Base-by-base conservation (phyloP, 257 asterid genomes). In the Solanum infundibuliforme region DNA sequence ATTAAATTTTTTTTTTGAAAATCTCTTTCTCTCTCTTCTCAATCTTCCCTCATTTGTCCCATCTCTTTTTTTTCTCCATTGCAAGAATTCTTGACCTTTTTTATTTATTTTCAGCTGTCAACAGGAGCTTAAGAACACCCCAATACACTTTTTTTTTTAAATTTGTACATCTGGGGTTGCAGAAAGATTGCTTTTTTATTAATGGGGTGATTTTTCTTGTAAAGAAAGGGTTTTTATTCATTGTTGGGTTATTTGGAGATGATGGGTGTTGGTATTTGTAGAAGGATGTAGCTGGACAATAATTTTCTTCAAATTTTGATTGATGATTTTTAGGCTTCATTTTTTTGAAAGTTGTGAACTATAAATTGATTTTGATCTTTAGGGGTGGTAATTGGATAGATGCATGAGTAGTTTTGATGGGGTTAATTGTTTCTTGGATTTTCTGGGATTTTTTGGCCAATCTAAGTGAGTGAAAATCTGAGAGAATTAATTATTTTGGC, bases 11-110 rank as follows among this genome's bases (percentile, higher is more conserved):
- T 83, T 81, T 85, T 20, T 29, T 38, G 25, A 58, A 69, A 83
- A 66, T 83, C 90, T 48, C 73, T 96, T 94, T 84, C 93, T 88
- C 90, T 91, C 91, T 68, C 91, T 91, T 95, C 93, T 89, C 89
- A 86, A 90, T 90, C 94, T 93, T 91, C 88, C 75, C 93, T 91
- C 87, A 88, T 83, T 89, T 89, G 87, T 86, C 25, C 89, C 43
- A 3, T 79, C 71, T 65, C 23, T 12, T 38, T 27, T 74, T 36
- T 38, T 69, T 52, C 71, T 48, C 43, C 86, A 48, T 52, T 48
- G 21, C 71, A 18, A 52, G 7, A 82, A 31, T 48, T 48, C 71
- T 48, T 82, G 68, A 81, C 66, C 38, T 34, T 46, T 46, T 46
- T 46, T 12, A 12, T 46, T 0, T 65, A 31, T 72, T 72, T 88